Evolutionary conservation across 2,329 filamentous ascomycete genomes (phyloP), one percentile per base, ranked within the genome.

Genomic region (Aspergillus hiratsukae): DNA sequence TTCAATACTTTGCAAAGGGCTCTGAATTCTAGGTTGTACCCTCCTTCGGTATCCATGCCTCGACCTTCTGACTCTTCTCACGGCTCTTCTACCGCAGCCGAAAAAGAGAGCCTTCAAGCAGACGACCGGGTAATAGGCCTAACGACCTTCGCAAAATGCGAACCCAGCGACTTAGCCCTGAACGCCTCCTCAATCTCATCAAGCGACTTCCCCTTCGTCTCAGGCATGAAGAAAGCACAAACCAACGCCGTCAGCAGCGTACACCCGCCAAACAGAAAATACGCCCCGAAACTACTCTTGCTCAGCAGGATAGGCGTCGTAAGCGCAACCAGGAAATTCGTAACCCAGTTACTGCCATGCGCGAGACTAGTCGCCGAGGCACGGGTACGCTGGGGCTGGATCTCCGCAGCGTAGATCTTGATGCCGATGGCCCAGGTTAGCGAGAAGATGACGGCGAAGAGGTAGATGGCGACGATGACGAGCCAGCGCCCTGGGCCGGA

Each of bases 381-480:
- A 4, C 83, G 74, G 0, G 81, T 85, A 41, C 78, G 71, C 3
- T 76, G 73, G 0, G 82, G 81, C 60, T 85, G 83, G 40, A 85
- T 85, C 68, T 86, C 83, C 8, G 78, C 76, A 0, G 80, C 77
- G 56, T 84, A 86, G 6, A 86, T 80, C 58, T 81, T 82, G 49
- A 80, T 73, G 0, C 78, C 76, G 14, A 87, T 79, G 0, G 74
- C 82, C 81, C 83, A 86, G 0, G 80, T 68, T 1, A 71, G 57
- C 17, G 66, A 70, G 52, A 65, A 72, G 8, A 64, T 60, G 3
- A 69, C 62, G n/a, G 66, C 62, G 51, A 66, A 69, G 7, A 69
- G 52, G 48, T 68, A 68, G 21, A 68, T 69, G 19, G 60, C 62
- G 43, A 69, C 64, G 41, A 69, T 66, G 21, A 67, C 66, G 3